phyloP scores from a whole-genome alignment of 768 basidiomycete species.

The Podaxis carcinomalis region DNA sequence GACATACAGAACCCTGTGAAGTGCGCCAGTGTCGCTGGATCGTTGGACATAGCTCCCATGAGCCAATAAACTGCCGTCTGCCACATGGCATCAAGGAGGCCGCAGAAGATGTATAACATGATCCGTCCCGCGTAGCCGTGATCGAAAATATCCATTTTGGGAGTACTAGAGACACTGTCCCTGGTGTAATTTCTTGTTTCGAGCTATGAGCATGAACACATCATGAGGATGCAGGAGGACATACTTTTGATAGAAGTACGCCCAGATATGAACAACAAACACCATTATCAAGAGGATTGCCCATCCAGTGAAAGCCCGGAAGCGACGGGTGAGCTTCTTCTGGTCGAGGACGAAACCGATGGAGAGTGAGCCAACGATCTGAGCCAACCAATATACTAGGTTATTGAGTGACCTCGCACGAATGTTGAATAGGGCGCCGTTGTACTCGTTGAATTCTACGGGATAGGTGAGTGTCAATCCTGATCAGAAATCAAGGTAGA shows the following conservation, averaged over 20 bases:
- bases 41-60: constrained; percentile 82
- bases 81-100: constrained; percentile 80
- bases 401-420: constrained; percentile 73
- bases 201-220: neutral
- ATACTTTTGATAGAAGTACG: constrained; percentile 68
- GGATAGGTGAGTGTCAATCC: neutral
- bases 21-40: constrained; percentile 71
- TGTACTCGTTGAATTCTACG: constrained; percentile 74
- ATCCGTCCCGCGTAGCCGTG: constrained; percentile 48
- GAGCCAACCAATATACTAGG: constrained; percentile 75
- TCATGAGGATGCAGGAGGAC: constrained; percentile 12
- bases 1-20: constrained; percentile 77
- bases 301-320: constrained; percentile 72
- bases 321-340: constrained; percentile 48
- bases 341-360: constrained; percentile 70
- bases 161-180: constrained; percentile 32
- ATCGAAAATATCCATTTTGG: constrained; percentile 59
- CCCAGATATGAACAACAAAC: constrained; percentile 73
- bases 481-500: neutral
- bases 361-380: constrained; percentile 68
- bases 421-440: constrained; percentile 73
- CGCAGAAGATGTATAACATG: constrained; percentile 67
- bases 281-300: constrained; percentile 58
- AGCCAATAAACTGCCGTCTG: constrained; percentile 80
- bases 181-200: constrained; percentile 57